Conservation (phyloP, 192 early-diverging fungal genomes). For the Kickxella alabastrina region DNA sequence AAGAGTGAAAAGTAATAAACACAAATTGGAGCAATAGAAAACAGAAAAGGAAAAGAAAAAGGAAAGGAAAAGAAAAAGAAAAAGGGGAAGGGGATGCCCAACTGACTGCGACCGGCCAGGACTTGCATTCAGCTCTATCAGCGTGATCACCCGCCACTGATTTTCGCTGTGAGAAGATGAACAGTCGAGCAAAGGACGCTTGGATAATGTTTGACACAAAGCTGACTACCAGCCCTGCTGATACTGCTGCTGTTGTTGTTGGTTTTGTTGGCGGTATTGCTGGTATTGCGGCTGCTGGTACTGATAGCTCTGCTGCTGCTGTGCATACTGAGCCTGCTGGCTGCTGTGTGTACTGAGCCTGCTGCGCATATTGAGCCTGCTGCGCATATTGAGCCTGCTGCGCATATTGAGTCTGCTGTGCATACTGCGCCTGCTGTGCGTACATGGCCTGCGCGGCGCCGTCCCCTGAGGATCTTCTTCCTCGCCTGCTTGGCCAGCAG, state of each 20-base stretch:
- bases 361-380: too few relatives aligned
- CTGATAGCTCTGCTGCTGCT: too few relatives aligned
- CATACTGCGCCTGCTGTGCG: neutral
- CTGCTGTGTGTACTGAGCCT: too few relatives aligned
- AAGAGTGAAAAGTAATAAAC: constrained; percentile 2
- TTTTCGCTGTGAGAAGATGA: too few relatives aligned
- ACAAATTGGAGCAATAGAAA: constrained; percentile 1
- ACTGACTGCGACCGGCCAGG: too few relatives aligned
- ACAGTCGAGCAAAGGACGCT: too few relatives aligned
- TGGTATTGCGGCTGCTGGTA: constrained; percentile 1
- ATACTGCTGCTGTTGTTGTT: neutral
- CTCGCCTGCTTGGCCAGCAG: constrained; percentile 83
- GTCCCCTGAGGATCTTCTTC: constrained; percentile 72
- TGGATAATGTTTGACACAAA: too few relatives aligned
- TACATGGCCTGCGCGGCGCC: neutral
- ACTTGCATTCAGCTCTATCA: too few relatives aligned
- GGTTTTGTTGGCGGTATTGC: neutral
- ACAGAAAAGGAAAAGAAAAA: neutral
- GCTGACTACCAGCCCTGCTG: constrained; percentile 12
- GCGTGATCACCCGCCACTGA: too few relatives aligned
- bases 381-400: too few relatives aligned
- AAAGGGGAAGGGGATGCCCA: constrained; percentile 2
- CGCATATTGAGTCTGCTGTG: too few relatives aligned
- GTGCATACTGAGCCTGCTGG: too few relatives aligned
- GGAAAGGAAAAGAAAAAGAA: neutral